These are phyloP conservation scores for Pyrus bretschneideri DNA, from an alignment of 306 rosid genomes.

Conservation along the genomic window DNA sequence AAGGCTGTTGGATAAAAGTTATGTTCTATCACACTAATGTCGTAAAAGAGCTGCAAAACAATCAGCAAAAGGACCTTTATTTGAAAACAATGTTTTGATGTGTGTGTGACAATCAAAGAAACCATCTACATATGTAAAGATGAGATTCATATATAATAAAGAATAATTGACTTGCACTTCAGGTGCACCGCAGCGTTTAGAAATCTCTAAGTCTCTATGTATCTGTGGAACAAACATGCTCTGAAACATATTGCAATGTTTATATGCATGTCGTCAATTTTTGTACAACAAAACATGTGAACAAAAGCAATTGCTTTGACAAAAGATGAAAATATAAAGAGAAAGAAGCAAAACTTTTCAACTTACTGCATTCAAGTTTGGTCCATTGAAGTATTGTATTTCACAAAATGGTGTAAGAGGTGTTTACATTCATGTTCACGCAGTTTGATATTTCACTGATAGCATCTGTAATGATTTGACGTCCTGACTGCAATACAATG, in stretches of 20 bases:
- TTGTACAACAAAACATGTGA: not conserved
- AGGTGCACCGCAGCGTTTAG: not conserved
- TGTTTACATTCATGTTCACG: constrained; percentile 4
- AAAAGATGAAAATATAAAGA: not conserved
- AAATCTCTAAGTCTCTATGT: not conserved
- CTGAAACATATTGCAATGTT: not conserved
- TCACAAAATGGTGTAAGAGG: not conserved
- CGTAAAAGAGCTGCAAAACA: constrained; percentile 22
- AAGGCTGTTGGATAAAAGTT: constrained; percentile 28
- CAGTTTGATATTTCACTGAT: not conserved
- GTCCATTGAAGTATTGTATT: not conserved
- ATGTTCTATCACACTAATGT: constrained; percentile 22
- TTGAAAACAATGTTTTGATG: constrained; percentile 26
- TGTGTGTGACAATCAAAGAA: constrained; percentile 33
- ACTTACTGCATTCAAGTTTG: not conserved
- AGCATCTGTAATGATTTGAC: not conserved
- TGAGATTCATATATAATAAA: constrained; percentile 21
- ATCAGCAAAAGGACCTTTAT: constrained; percentile 21
- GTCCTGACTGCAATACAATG: not conserved
- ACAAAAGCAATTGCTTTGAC: not conserved
- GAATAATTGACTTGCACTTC: constrained; percentile 24
- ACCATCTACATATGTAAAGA: constrained; percentile 31
- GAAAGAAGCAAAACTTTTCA: not conserved
- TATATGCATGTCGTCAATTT: not conserved
- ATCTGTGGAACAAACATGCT: not conserved